Evolutionary conservation across 2,329 filamentous ascomycete genomes (phyloP), one percentile per base, ranked within the genome.

Genomic region (Colletotrichum tofieldiae): DNA sequence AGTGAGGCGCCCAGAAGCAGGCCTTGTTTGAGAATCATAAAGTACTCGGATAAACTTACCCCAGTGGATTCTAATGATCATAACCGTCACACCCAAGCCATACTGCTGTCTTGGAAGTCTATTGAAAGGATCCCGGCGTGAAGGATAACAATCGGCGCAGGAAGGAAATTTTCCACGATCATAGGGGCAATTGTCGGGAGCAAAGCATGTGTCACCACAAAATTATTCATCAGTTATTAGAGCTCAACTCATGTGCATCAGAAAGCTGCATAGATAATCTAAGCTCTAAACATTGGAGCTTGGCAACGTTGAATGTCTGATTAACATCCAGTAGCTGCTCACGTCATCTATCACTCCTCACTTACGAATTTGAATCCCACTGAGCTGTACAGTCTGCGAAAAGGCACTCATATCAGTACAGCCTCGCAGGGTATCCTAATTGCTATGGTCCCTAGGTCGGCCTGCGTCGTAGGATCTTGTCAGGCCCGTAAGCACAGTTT

Each of bases 401-500:
- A 32, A 37, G 29, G 59, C 45, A 51, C 26, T 26, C 7, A 18
- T 35, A 39, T 16, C 37, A 7, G 18, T 41, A 35, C 54, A 26
- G 32, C n/a, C 12, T 39, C 54, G 54, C 26, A 23, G n/a, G 14
- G 12, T 26, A 26, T 14, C 39, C 47, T 12, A n/a, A 35, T 26
- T 18, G 26, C 6, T 16, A 41, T 5, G 51, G 55, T 9, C 62
- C 59, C 77, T 85, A 58, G 80, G 78, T 74, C 83, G 55, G 35
- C 55, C 23, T 85, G 23, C 84, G 84, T 41, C 84, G 80, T 52
- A 85, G 75, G 16, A 89, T 81, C 80, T 91, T 92, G 70, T 91
- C 88, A 0, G 84, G 75, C 1, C 85, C 86, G 78, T 88, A 91
- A 18, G 84, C 82, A 1, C 87, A 86, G 47, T 89, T 83, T 45